phyloP scores from a whole-genome alignment of 2,329 filamentous ascomycete species.

The Xylariaceae sp. region DNA sequence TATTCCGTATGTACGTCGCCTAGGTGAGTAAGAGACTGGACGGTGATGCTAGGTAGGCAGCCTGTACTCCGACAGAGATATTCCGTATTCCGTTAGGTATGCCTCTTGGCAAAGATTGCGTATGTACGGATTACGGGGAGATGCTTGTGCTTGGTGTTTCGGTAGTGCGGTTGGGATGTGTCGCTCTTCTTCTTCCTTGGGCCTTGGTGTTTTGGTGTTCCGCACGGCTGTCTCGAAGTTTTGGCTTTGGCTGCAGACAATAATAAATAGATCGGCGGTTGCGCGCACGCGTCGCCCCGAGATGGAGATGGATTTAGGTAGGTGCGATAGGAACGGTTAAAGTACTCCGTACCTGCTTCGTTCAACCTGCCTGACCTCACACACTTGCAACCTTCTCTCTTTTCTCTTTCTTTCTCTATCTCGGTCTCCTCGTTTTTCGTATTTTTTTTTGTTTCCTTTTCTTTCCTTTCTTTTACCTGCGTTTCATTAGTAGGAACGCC shows the following conservation, averaged over 20 bases:
- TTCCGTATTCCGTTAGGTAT: background rate
- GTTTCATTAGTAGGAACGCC: constrained; percentile 7
- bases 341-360: background rate
- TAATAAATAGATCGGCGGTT: constrained; percentile 9
- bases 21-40: too few species aligned
- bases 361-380: too few species aligned
- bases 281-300: constrained; percentile 13
- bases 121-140: background rate
- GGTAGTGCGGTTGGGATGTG: background rate
- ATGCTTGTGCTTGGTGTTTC: constrained; percentile 9
- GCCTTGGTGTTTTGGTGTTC: background rate
- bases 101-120: background rate
- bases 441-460: background rate
- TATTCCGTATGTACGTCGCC: too few species aligned
- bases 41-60: too few species aligned
- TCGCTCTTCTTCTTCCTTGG: background rate
- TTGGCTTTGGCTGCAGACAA: constrained; percentile 13
- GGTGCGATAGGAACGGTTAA: constrained; percentile 8
- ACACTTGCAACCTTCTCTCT: too few species aligned
- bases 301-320: background rate
- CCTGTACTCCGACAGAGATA: too few species aligned
- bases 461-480: constrained; percentile 4
- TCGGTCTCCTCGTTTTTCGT: too few species aligned
- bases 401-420: too few species aligned
- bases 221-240: constrained; percentile 4